Base-by-base conservation (phyloP, 31 red algal genomes). In the Asparagopsis taxiformis region DNA sequence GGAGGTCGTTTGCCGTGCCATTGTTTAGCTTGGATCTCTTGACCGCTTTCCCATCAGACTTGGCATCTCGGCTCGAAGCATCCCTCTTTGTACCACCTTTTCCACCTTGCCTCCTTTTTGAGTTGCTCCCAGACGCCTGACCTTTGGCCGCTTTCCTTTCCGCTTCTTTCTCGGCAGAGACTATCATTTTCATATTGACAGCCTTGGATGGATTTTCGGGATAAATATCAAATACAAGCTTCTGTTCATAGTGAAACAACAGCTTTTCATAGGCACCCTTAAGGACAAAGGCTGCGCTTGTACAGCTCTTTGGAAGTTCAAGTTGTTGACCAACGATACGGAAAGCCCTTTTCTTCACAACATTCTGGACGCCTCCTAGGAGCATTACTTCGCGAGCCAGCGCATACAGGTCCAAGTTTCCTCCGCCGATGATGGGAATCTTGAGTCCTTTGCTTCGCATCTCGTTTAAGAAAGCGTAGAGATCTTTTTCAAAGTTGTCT, bases 161-260 rank as follows among this genome's bases (percentile, higher is more conserved):
- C 34, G 56, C 60, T 31, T 37, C 30, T 41, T 68, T 70, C 51
- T 77, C 69, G 49, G 75, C 72, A 33, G 41, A 52, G 2, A 75
- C 72, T 44, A 57, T 64, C 1, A 32, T 38, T 31, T 87, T 87
- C 82, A 78, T 79, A 55, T 78, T 62, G 22, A 87, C 41, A 35
- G 65, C 49, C 31, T 37, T 67, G 54, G 19, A 26, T 15, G 72
- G 62, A 51, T 79, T 62, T 29, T 74, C 36, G 20, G 92, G 85
- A 51, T 34, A 64, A 52, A 56, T 78, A 44, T 68, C 70, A 68
- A 85, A 84, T 51, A 88, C 87, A 35, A 91, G 43, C 69, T 88
- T 82, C 43, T 92, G 88, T 65, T 97, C 93, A 55, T 97, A 97
- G 34, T 82, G 67, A 55, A 88, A 97, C 29, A 91, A 46, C 17